Percentiles rank a stretch among this genome's conserved stretches.
These are phyloP conservation scores for Malassezia dermatis DNA, from an alignment of 1,284 basidiomycete species.

Conservation along the genomic window DNA sequence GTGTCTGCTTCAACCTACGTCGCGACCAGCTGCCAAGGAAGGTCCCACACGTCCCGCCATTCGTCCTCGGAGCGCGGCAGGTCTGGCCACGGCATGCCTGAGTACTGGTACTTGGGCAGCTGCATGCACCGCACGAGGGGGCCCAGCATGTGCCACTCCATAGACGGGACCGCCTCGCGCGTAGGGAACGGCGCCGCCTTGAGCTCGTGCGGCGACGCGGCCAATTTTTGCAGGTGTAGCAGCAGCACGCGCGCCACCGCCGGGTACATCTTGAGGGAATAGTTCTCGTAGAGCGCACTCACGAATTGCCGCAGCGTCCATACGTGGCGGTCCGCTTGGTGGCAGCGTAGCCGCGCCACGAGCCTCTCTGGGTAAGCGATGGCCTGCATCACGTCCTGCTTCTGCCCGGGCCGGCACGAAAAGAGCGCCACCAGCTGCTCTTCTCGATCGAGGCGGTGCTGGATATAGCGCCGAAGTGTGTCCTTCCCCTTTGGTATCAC, in stretches of 20 bases:
- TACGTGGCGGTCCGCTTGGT: slow-evolving; percentile 8
- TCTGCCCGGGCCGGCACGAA: slow-evolving; percentile 36
- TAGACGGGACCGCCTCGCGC: neutral
- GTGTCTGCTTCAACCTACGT: neutral
- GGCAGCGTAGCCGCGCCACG: slow-evolving; percentile 19
- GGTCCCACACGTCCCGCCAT: slow-evolving; percentile 11
- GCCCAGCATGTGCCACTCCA: neutral
- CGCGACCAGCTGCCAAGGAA: slow-evolving; percentile 10
- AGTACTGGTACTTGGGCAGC: slow-evolving; percentile 7
- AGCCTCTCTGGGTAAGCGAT: slow-evolving; percentile 49
- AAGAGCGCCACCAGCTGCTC: slow-evolving; percentile 63
- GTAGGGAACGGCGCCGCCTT: slow-evolving; percentile 5
- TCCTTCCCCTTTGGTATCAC: slow-evolving; percentile 56
- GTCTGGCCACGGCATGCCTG: neutral
- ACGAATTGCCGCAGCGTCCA: slow-evolving; percentile 40
- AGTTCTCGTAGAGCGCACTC: slow-evolving; percentile 57
- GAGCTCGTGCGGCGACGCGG: neutral
- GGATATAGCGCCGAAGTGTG: slow-evolving; percentile 63
- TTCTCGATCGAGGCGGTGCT: slow-evolving; percentile 73
- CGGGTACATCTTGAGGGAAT: slow-evolving; percentile 59
- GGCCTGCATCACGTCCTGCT: slow-evolving; percentile 53
- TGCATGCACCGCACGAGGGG: slow-evolving; percentile 3
- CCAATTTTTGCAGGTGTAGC: slow-evolving; percentile 64
- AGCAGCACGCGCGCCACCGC: slow-evolving; percentile 62
- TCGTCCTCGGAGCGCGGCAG: slow-evolving; percentile 2